Conservation (phyloP, 768 basidiomycete genomes). For the Mycena sanguinolenta region DNA sequence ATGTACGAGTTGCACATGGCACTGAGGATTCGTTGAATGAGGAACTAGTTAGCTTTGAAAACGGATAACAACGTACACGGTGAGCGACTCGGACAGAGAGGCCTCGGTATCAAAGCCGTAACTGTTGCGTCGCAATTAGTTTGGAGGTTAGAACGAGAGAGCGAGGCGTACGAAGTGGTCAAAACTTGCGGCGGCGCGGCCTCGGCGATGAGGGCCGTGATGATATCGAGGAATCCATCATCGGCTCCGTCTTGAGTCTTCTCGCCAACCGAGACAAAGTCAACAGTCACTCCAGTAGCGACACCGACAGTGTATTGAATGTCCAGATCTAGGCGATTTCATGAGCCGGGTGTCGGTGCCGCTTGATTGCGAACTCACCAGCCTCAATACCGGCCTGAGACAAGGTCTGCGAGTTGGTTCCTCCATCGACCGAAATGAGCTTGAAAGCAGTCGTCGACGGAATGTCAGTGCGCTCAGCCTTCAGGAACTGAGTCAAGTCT, state of each 20-base stretch:
- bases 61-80: conserved; percentile 19
- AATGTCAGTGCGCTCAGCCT: conserved; percentile 43
- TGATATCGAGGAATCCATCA: conserved; percentile 36
- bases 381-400: conserved; percentile 47
- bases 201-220: conserved; percentile 33
- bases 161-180: conserved; percentile 45
- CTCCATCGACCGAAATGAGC: conserved; percentile 44
- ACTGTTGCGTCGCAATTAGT: too few relatives aligned
- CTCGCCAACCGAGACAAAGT: conserved; percentile 42
- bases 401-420: conserved; percentile 42
- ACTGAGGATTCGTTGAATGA: conserved; percentile 8
- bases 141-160: too few relatives aligned
- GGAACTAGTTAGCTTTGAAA: neutral
- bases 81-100: conserved; percentile 35
- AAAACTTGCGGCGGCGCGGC: conserved; percentile 56
- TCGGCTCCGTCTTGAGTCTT: conserved; percentile 32
- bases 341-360: neutral
- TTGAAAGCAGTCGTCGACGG: conserved; percentile 41
- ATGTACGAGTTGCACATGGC: conserved; percentile 37
- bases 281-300: conserved; percentile 42
- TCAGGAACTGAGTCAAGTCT: conserved; percentile 42
- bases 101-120: conserved; percentile 61
- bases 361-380: conserved; percentile 16
- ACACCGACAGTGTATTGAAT: conserved; percentile 46
- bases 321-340: conserved; percentile 33